Base-by-base conservation (phyloP, 2,329 filamentous ascomycete genomes). In the Malbranchea zuffiana region DNA sequence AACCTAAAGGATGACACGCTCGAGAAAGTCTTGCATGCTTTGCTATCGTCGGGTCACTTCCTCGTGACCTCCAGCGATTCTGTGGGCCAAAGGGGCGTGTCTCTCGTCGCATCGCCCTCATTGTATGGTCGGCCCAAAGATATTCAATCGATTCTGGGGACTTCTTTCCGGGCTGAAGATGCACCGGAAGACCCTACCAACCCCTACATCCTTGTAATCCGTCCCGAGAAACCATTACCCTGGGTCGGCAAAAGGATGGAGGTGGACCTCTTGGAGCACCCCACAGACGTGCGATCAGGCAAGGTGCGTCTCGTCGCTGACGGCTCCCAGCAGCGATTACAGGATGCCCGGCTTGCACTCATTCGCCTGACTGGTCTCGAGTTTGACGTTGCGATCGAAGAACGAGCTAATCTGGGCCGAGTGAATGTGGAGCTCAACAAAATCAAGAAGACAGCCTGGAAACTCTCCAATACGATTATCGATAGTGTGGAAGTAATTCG, bases 401-500 rank as follows among this genome's bases (percentile, higher is more conserved):
- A 93, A 52, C 75, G 90, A 47, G 92, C 90, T 13, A 96, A 95
- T 54, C 71, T 98, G 25, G 82, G 84, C 45, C 84, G 92, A 49
- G 90, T 98, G 48, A 92, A 96, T 54, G 68, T 79, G 34, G 82
- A 92, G 55, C 66, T 98, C 45, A 88, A 85, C 50, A 92, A 93
- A 56, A 94, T 95, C 50, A 87, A 92, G 51, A 86, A 87, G 56
- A 92, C 92, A 2, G 85, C 88, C 3, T 96, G 92, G 68, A 94
- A 93, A 60, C 71, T 98, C 28, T 94, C 86, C 35, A 96, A 95
- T 61, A 85, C 86, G 5, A 96, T 98, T 61, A 95, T 98, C 85
- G 88, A 96, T 59, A 95, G 86, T 55, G 90, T 98, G 29, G 85
- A 93, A 55, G 85, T 84, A 44, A 90, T 98, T 46, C 75, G 86